These are phyloP conservation scores for Atkinsonella hypoxylon DNA, from an alignment of 2,329 filamentous ascomycete genomes.

Conservation along the genomic window DNA sequence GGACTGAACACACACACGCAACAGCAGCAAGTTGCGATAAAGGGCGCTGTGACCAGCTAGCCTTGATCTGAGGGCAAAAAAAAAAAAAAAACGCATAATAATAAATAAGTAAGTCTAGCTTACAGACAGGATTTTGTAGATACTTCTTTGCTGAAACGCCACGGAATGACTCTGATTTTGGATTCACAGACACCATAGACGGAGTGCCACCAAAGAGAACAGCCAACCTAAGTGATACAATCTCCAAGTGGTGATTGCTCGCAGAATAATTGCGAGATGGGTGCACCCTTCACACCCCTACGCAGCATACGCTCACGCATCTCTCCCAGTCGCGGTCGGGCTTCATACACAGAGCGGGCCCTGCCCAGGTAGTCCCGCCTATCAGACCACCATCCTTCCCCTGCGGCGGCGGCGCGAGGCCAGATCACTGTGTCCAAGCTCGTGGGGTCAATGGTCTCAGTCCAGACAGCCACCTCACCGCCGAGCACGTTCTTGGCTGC, in stretches of 20 bases:
- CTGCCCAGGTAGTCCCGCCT: conserved; percentile 49
- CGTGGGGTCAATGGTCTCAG: conserved; percentile 63
- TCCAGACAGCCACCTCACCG: conserved; percentile 74
- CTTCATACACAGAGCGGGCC: conserved; percentile 61
- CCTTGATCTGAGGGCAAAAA: too few species aligned
- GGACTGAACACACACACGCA: too few species aligned
- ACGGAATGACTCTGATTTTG: too few species aligned
- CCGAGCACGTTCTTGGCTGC: conserved; percentile 60
- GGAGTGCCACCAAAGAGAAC: too few species aligned
- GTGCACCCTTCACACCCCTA: conserved; percentile 49
- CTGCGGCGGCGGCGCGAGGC: conserved; percentile 63
- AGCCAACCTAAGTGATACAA: not conserved
- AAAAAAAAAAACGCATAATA: too few species aligned
- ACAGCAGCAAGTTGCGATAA: too few species aligned
- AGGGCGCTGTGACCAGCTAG: too few species aligned
- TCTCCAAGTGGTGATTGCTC: conserved; percentile 30
- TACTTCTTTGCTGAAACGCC: too few species aligned
- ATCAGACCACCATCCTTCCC: conserved; percentile 73
- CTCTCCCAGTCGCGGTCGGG: conserved; percentile 57
- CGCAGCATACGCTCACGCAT: conserved; percentile 65
- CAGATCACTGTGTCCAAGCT: conserved; percentile 67
- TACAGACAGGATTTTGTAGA: too few species aligned
- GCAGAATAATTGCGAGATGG: conserved; percentile 64
- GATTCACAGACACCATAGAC: too few species aligned
- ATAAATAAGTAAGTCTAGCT: too few species aligned